phyloP scores from a whole-genome alignment of 208 protist genomes.

The Wallacemonas collosoma region DNA sequence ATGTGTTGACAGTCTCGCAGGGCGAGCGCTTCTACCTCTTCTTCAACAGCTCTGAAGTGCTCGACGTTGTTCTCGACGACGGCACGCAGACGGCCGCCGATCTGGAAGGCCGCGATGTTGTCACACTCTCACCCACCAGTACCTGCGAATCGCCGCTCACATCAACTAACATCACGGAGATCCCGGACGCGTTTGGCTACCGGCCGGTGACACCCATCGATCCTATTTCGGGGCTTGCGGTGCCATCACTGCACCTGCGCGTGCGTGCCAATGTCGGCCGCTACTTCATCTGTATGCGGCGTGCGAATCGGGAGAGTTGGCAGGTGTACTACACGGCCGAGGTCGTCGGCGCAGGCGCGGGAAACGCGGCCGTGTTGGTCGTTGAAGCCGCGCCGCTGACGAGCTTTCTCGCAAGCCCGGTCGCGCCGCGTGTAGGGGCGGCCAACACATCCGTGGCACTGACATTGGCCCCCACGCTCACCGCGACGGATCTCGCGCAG shows the following conservation, averaged over 20 bases:
- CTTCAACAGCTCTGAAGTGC: conserved; percentile 67
- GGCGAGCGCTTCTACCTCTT: conserved; percentile 84
- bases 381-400: conserved; percentile 58
- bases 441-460: conserved; percentile 48
- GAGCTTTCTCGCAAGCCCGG: conserved; percentile 51
- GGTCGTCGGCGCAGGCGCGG: conserved; percentile 58
- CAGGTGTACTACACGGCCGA: conserved; percentile 78
- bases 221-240: conserved; percentile 19
- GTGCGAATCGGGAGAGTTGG: conserved; percentile 41
- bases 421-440: conserved; percentile 59
- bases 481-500: conserved; percentile 32
- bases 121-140: conserved; percentile 12
- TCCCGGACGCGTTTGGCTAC: conserved; percentile 64
- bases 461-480: conserved; percentile 22
- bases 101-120: conserved; percentile 30
- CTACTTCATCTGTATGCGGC: conserved; percentile 83
- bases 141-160: conserved; percentile 25
- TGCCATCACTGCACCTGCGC: conserved; percentile 78
- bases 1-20: conserved; percentile 42
- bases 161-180: conserved; percentile 24
- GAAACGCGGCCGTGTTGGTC: conserved; percentile 35
- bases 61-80: conserved; percentile 61
- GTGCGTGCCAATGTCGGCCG: conserved; percentile 50
- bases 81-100: conserved; percentile 20
- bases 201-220: conserved; percentile 22